Percentiles rank a stretch among this genome's conserved stretches.
Conservation (phyloP, 164 flowering plant genomes). For the Sedum album region DNA sequence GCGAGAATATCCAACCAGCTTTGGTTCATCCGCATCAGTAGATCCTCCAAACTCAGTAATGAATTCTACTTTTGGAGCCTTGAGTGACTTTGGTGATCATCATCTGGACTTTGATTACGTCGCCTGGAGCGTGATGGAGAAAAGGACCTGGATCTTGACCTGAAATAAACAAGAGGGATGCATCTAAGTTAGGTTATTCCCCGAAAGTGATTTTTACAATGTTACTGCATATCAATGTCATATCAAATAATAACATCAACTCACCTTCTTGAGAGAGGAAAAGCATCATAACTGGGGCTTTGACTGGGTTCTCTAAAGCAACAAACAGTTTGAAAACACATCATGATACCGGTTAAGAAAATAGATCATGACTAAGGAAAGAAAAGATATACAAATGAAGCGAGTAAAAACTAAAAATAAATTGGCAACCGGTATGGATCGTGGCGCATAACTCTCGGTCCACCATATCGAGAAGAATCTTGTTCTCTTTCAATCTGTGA, state of each 20-base stretch:
- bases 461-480: slow-evolving; percentile 62
- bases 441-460: slow-evolving; percentile 55
- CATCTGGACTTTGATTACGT: slow-evolving; percentile 63
- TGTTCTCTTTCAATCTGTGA: slow-evolving; percentile 92
- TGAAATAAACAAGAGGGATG: slow-evolving; percentile 14
- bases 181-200: not conserved
- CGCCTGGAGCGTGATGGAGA: slow-evolving; percentile 82
- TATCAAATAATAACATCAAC: not conserved
- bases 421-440: slow-evolving; percentile 79
- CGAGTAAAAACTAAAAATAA: not conserved
- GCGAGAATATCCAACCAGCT: slow-evolving; percentile 73
- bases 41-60: slow-evolving; percentile 97
- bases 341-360: not conserved
- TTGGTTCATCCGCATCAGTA: slow-evolving; percentile 46
- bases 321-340: slow-evolving; percentile 1
- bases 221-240: too few relatives aligned
- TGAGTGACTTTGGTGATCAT: slow-evolving; percentile 56
- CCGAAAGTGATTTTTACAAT: not conserved
- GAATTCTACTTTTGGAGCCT: slow-evolving; percentile 73
- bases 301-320: slow-evolving; percentile 65
- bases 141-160: slow-evolving; percentile 69
- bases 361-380: not conserved
- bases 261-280: slow-evolving; percentile 85
- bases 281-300: slow-evolving; percentile 96
- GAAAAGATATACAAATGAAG: not conserved